Conservation (phyloP, 2,329 filamentous ascomycete genomes). For the Microcyclospora pomicola region DNA sequence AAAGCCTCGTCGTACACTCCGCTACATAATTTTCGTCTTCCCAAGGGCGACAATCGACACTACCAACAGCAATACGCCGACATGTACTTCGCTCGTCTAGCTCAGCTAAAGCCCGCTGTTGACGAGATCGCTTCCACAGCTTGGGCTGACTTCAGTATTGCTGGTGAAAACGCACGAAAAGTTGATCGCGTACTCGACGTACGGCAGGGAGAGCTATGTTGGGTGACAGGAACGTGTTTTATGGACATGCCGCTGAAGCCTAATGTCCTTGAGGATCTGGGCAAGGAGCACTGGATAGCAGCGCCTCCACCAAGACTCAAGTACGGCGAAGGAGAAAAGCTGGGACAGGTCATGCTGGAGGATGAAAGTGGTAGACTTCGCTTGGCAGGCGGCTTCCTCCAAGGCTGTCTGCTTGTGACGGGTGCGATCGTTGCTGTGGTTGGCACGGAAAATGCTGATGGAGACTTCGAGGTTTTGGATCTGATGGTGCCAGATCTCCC, state of each 20-base stretch:
- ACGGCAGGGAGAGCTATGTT: conserved; percentile 86
- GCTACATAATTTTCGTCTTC: conserved; percentile 58
- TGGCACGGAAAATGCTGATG: conserved; percentile 83
- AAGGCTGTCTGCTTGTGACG: conserved; percentile 63
- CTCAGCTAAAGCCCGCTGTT: conserved; percentile 72
- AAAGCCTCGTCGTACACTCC: conserved; percentile 53
- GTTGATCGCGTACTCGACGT: conserved; percentile 91
- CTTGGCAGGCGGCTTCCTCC: conserved; percentile 57
- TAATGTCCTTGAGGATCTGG: conserved; percentile 87
- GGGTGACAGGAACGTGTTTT: conserved; percentile 87
- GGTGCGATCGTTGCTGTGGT: conserved; percentile 90
- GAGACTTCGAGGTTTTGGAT: conserved; percentile 85
- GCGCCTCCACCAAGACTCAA: conserved; percentile 64
- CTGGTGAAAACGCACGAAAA: conserved; percentile 56
- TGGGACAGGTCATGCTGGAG: conserved; percentile 61
- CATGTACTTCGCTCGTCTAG: conserved; percentile 88
- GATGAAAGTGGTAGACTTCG: conserved; percentile 85
- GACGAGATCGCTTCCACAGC: conserved; percentile 58
- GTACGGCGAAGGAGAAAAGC: conserved; percentile 10
- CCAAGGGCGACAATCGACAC: conserved; percentile 47
- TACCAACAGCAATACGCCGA: conserved; percentile 95
- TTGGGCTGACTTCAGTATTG: conserved; percentile 67
- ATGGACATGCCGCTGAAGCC: conserved; percentile 97
- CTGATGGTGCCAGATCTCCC: conserved; percentile 78
- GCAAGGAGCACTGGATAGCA: conserved; percentile 88